A percentile compares a stretch with the other conserved stretches of the same genome.
phyloP scores from a whole-genome alignment of 2,329 filamentous ascomycete genomes.

The Keithomyces neogunnii region DNA sequence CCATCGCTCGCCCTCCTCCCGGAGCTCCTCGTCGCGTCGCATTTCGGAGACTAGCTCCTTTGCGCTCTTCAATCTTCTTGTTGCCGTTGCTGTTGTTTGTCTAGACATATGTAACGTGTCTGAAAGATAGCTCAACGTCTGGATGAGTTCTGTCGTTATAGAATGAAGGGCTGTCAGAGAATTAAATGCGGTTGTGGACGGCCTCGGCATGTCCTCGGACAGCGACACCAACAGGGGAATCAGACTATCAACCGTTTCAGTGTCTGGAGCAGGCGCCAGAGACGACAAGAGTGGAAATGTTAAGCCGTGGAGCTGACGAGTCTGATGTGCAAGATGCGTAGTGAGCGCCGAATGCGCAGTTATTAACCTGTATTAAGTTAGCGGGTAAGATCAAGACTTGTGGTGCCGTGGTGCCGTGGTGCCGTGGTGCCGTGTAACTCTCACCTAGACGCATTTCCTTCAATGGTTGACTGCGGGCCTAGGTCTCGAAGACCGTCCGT shows the following conservation, averaged over 20 bases:
- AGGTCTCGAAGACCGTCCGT: constrained; percentile 63
- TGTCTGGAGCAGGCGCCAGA: constrained; percentile 52
- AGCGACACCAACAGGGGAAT: constrained; percentile 59
- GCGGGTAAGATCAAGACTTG: background rate
- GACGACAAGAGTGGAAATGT: constrained; percentile 64
- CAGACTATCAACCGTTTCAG: constrained; percentile 59
- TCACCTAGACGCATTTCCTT: constrained; percentile 63
- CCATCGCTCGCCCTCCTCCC: constrained; percentile 76
- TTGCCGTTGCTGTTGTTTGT: constrained; percentile 76
- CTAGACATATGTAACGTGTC: constrained; percentile 92
- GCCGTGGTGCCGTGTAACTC: constrained; percentile 7
- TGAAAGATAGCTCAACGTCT: constrained; percentile 76
- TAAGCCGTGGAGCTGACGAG: constrained; percentile 65
- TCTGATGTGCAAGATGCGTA: constrained; percentile 67
- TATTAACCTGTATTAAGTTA: constrained; percentile 48
- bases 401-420: background rate
- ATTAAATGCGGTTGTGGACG: constrained; percentile 52
- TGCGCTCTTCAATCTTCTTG: constrained; percentile 69
- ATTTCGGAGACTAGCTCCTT: constrained; percentile 83
- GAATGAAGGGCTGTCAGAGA: constrained; percentile 62
- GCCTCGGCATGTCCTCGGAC: constrained; percentile 57
- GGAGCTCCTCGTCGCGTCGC: constrained; percentile 70
- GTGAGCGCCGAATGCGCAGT: constrained; percentile 68
- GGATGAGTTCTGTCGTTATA: constrained; percentile 64
- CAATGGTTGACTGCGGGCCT: constrained; percentile 64